These are phyloP conservation scores for Edaphochlamys debaryana DNA, from an alignment of 139 green algal species.

Conservation along the genomic window DNA sequence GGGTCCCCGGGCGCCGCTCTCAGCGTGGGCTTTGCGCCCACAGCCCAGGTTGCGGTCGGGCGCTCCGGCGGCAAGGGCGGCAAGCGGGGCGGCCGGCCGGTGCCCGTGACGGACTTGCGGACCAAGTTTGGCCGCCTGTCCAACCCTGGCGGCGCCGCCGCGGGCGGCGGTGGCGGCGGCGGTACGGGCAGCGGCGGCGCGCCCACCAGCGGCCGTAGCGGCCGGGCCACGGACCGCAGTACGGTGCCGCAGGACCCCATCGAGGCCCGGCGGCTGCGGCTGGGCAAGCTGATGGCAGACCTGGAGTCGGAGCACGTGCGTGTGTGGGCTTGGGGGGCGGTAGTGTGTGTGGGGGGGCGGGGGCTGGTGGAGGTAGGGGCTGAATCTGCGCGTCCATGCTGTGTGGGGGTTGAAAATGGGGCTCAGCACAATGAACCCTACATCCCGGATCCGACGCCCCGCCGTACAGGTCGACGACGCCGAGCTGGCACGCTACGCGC, in stretches of 20 bases:
- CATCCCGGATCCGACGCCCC: no score
- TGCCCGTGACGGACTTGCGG: neutral
- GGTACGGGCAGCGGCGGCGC: neutral
- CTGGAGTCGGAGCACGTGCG: conserved; percentile 27
- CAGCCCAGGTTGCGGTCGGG: no score
- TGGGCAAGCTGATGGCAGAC: conserved; percentile 25
- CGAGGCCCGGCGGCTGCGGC: conserved; percentile 10
- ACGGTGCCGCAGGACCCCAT: conserved; percentile 15
- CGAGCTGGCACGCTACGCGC: neutral
- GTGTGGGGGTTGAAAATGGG: no score
- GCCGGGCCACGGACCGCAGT: no score
- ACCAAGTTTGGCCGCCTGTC: neutral
- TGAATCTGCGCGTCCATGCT: no score
- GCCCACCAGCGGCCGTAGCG: neutral
- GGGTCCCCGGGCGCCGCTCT: no score
- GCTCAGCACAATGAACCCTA: no score
- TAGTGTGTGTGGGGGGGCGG: neutral
- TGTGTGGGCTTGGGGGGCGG: neutral
- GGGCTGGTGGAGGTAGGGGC: no score
- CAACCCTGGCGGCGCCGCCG: no score
- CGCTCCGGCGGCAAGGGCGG: no score
- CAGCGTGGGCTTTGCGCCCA: no score
- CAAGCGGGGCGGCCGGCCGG: no score
- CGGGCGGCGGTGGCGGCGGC: neutral
- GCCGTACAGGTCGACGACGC: neutral